These are phyloP conservation scores for Schoenoplectus triqueter DNA, from an alignment of 202 grass and related monocot species.

Conservation along the genomic window DNA sequence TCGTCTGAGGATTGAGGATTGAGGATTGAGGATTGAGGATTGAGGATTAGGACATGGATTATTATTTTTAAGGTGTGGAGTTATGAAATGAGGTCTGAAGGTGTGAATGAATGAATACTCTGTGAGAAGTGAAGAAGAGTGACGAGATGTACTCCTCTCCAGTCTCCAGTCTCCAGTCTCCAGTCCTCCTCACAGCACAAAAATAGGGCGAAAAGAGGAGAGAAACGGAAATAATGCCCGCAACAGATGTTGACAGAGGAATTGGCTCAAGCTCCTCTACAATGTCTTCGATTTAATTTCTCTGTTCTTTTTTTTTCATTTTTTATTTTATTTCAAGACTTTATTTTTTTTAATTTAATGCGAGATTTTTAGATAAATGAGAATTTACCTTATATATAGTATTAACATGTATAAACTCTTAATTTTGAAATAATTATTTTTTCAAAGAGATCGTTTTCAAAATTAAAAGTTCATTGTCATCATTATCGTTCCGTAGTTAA, in stretches of 20 bases:
- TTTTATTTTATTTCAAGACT: not conserved
- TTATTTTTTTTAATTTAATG: too few species aligned
- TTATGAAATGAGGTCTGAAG: not conserved
- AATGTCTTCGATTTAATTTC: not conserved
- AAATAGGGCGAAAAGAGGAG: not conserved
- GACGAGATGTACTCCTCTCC: not conserved
- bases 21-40: not conserved
- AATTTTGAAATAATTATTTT: too few species aligned
- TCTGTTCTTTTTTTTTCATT: not conserved
- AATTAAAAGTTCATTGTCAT: too few species aligned
- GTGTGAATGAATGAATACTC: slow-evolving; percentile 18
- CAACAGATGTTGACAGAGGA: not conserved
- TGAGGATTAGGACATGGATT: not conserved
- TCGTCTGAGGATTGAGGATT: too few species aligned
- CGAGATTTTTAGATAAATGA: too few species aligned
- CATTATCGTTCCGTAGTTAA: too few species aligned
- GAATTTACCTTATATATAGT: too few species aligned
- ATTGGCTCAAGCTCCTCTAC: not conserved
- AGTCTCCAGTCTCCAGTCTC: too few species aligned
- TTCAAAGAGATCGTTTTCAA: too few species aligned
- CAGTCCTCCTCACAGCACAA: not conserved
- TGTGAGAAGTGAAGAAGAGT: slow-evolving; percentile 20
- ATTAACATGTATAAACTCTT: too few species aligned
- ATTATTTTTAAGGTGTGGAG: not conserved
- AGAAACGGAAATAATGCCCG: not conserved